Evolutionary conservation across 371 early-diverging fungal species (phyloP).

Genomic region (Homolaphlyctis polyrhiza): DNA sequence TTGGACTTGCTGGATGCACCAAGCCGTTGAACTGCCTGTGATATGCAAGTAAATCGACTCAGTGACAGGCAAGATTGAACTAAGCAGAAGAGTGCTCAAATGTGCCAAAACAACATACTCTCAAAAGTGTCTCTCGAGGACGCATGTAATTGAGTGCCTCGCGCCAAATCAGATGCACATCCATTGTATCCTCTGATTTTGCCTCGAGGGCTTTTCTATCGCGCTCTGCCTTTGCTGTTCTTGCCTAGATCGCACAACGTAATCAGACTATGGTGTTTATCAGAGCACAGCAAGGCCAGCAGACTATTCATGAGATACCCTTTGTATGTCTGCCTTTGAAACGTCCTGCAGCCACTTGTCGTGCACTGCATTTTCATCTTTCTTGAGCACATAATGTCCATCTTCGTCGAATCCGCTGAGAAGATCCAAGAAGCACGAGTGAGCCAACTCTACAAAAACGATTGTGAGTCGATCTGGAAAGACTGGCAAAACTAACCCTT

Average conservation of each 20-base stretch:
- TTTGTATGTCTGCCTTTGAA: constrained; percentile 65
- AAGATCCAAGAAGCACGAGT: not conserved
- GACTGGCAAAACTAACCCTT: constrained; percentile 44
- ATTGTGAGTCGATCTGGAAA: not conserved
- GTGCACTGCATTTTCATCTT: constrained; percentile 78
- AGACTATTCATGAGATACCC: not conserved
- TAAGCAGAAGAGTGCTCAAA: not conserved
- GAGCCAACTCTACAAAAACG: not conserved
- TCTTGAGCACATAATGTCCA: constrained; percentile 76
- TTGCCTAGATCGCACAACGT: constrained; percentile 40
- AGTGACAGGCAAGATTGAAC: no score
- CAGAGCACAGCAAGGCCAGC: not conserved
- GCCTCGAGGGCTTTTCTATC: constrained; percentile 30
- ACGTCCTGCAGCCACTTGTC: constrained; percentile 86
- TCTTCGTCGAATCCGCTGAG: constrained; percentile 66
- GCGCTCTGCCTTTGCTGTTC: constrained; percentile 53
- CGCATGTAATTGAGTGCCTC: constrained; percentile 59
- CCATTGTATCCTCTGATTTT: constrained; percentile 39
- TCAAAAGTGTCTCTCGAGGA: constrained; percentile 66
- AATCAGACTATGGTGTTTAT: not conserved
- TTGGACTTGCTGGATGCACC: not conserved
- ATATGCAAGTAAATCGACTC: not conserved
- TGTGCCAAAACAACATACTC: not conserved
- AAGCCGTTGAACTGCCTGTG: constrained; percentile 20
- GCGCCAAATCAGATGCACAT: constrained; percentile 52